Evolutionary conservation across 805 yeast species (phyloP), one percentile per base, ranked within the genome.

Genomic region (Yamadazyma philogaea): DNA sequence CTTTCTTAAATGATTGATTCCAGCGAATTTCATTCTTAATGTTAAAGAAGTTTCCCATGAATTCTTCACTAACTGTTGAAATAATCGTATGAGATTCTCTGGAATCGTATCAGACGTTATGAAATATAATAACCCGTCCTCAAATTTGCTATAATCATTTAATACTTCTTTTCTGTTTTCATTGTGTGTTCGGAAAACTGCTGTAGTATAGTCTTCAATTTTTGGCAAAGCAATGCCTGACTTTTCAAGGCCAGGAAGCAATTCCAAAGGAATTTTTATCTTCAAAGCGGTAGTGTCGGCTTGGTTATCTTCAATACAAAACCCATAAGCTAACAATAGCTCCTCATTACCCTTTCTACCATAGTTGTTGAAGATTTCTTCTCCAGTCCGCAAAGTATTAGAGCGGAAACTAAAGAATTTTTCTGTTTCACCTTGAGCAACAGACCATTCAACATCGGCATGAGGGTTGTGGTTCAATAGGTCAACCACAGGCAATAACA

Each of bases 281-380:
- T 84, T 74, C 34, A 89, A 69, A 12, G 79, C 79, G 1, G 81
- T 65, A 4, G 66, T 55, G 48, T 86, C 91, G 27, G 78, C 78
- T 7, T 65, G 64, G 51, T 84, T 85, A 36, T 75, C 62, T 14
- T 72, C 73, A 2, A 81, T 37, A 7, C 80, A 74, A 61, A 90
- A 90, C 0, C 97, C 97, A 59, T 90, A 90, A 0, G 84, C 89
- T 51, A 89, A 63, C 5, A 90, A 60, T 20, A 89, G 61, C 49
- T 87, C 96, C 49, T 86, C 95, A 55, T 88, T 89, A 0, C 93
- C 84, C 60, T 88, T 89, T 41, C 85, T 79, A 2, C 96, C 97
- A 60, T 90, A 89, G 60, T 87, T 86, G 57, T 89, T 89, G 62
- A 63, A 86, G 1, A 90, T 47, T 56, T 87, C 84, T 2, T 63